These are phyloP conservation scores for Daedaleopsis sinensis DNA, from an alignment of 768 basidiomycete species.

Conservation along the genomic window DNA sequence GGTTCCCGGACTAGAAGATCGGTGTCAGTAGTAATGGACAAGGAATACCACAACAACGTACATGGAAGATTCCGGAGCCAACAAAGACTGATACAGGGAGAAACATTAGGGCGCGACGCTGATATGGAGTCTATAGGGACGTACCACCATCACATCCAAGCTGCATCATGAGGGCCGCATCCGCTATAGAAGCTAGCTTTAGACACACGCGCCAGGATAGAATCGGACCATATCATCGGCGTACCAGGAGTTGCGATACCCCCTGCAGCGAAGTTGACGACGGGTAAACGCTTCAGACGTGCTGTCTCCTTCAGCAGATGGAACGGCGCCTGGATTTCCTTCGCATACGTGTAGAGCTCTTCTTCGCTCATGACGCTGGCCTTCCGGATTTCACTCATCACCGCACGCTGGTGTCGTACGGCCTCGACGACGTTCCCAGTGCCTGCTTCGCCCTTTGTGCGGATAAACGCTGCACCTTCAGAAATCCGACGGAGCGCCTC, in stretches of 20 bases:
- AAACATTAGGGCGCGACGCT: slow-evolving; percentile 3
- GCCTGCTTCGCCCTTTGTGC: slow-evolving; percentile 93
- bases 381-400: slow-evolving; percentile 82
- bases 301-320: slow-evolving; percentile 96
- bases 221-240: neutral
- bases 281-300: slow-evolving; percentile 88
- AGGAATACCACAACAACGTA: slow-evolving; percentile 34
- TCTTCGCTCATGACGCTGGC: slow-evolving; percentile 91
- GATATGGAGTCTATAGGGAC: slow-evolving; percentile 29
- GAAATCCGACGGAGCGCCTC: slow-evolving; percentile 96
- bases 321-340: slow-evolving; percentile 91
- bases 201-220: slow-evolving; percentile 8
- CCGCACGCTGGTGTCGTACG: slow-evolving; percentile 86
- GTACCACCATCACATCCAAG: slow-evolving; percentile 94
- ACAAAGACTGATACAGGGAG: slow-evolving; percentile 74
- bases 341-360: slow-evolving; percentile 92
- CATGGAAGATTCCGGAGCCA: slow-evolving; percentile 96
- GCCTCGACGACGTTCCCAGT: slow-evolving; percentile 93
- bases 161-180: slow-evolving; percentile 99
- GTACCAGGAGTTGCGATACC: slow-evolving; percentile 90
- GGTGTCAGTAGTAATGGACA: slow-evolving; percentile 3
- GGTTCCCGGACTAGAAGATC: slow-evolving; percentile 76
- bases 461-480: slow-evolving; percentile 98
- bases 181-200: slow-evolving; percentile 51
- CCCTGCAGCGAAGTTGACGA: slow-evolving; percentile 96